Conservation (phyloP, 305 asterid species). For the Ajuga reptans region DNA sequence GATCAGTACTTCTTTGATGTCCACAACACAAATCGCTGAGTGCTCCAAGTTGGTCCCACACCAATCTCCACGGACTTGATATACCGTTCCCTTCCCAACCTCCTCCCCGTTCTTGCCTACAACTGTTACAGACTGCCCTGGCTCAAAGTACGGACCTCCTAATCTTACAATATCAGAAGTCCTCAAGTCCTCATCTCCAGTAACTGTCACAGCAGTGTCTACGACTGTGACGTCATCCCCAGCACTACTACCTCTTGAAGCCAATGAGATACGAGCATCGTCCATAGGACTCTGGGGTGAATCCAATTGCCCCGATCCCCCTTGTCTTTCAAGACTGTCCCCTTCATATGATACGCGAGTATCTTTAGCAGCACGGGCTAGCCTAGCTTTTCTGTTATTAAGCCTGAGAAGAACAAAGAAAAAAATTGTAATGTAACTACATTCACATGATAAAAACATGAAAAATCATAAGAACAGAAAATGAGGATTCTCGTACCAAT, state of each 20-base stretch:
- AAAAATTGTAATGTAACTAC: neutral
- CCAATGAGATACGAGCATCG: slow-evolving; percentile 37
- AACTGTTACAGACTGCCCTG: slow-evolving; percentile 55
- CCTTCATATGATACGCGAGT: slow-evolving; percentile 53
- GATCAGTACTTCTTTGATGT: slow-evolving; percentile 44
- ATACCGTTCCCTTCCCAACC: slow-evolving; percentile 64
- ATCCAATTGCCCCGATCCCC: slow-evolving; percentile 40
- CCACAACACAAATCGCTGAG: slow-evolving; percentile 60
- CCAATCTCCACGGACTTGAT: slow-evolving; percentile 67
- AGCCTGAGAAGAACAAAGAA: slow-evolving; percentile 50
- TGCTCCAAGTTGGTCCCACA: slow-evolving; percentile 51
- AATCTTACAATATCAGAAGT: slow-evolving; percentile 28
- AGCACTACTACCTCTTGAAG: slow-evolving; percentile 30
- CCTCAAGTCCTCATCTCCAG: slow-evolving; percentile 31
- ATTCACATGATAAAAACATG: slow-evolving; percentile 1
- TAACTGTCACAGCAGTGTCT: slow-evolving; percentile 32
- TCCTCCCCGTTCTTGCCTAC: slow-evolving; percentile 47
- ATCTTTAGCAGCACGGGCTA: slow-evolving; percentile 90
- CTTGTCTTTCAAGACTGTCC: slow-evolving; percentile 52
- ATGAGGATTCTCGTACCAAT: slow-evolving; percentile 53
- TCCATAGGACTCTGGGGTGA: slow-evolving; percentile 46
- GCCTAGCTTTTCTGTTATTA: slow-evolving; percentile 90
- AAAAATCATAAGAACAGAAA: neutral
- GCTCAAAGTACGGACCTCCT: slow-evolving; percentile 34
- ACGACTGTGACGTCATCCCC: slow-evolving; percentile 35